Evolutionary conservation across 1,284 basidiomycete genomes (phyloP), one percentile per base, ranked within the genome.

Genomic region (Ganoderma sinense): DNA sequence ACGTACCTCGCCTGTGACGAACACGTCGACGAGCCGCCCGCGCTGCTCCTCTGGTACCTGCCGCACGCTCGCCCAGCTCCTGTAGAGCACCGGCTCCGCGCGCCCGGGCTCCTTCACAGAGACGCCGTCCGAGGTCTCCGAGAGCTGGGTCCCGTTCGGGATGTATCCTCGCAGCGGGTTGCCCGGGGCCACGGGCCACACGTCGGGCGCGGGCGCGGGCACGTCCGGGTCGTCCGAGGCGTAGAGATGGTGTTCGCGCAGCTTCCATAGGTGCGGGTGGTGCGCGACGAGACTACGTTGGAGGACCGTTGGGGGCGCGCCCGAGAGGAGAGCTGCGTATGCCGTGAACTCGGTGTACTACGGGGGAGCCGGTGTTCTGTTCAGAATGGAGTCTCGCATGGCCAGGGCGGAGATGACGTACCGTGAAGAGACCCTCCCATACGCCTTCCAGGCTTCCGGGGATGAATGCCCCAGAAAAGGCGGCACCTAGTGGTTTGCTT

Each of bases 401-500:
- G 23, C 26, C 59, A 61, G 23, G 66, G 23, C 48, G 23, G 31
- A 45, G 10, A 62, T 23, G 48, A 80, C 88, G 72, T 75, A 92
- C 92, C 11, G 88, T 90, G 75, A 94, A 94, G 31, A 88, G 77
- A 0, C 92, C 92, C 78, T 94, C 92, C 92, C 92, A 94, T 18
- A 88, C 81, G 6, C 92, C 93, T 71, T 93, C 89, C 60, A 93
- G 78, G 69, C 90, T 92, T 59, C 92, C 91, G 2, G 88, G 86
- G 39, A 78, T 81, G 74, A 90, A 91, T 33, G 85, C 83, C 16
- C 82, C 80, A 8, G 84, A 82, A 31, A 85, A 75, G 10, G 79
- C 67, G 40, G 76, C 78, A 58, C 77, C 77, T 41, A 77, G 79
- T 67, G 70, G 78, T 59, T 69, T 78, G 68, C 69, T 82, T 18